Base-by-base conservation (phyloP, 768 basidiomycete species). In the Cystofilobasidium macerans region DNA sequence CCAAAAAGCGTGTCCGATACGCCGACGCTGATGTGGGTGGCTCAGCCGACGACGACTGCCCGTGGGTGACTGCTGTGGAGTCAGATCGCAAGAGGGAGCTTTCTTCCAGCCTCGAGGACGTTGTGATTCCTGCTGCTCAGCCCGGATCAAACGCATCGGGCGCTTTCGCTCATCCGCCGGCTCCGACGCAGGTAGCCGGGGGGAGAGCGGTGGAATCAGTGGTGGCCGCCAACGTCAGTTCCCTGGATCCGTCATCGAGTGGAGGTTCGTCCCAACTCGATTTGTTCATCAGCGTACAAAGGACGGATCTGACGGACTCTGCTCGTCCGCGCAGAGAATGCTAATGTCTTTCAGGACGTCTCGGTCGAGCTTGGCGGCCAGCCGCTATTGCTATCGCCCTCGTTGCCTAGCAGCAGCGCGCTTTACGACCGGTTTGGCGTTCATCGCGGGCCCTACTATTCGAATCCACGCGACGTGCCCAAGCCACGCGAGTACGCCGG, bases 371-470 rank as follows among this genome's bases (percentile, higher is more conserved):
- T 60, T 7, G 24, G 11, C 33, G 38, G 38, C 20, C 43, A 38
- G n/a, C 58, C 42, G 42, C 8, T 40, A 8, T 4, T 36, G 16
- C 33, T 9, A 35, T 18, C 9, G 26, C n/a, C 35, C 12, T 40
- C 20, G 11, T 26, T 5, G 36, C 40, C 38, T 6, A 30, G 42
- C 38, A 38, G 24, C 32, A 43, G 12, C 9, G 42, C 8, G 12
- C 24, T 18, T 9, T 42, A 60, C 43, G 58, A 32, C 2, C 38
- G 14, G 8, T 14, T 7, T 3, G 38, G 38, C 70, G 74, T 87
- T 28, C 93, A 95, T 75, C 83, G 80, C 53, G 78, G 82, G n/a
- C 88, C 93, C 0, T 86, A 82, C 75, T 99, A 89, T 72, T 89
- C 88, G 8, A 82, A 82, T 59, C 79, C 80, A 28, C 70, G 71